A percentile compares a stretch with the other conserved stretches of the same genome.
Evolutionary conservation across 768 basidiomycete genomes (phyloP).

Genomic region (Cystobasidium tubakii): DNA sequence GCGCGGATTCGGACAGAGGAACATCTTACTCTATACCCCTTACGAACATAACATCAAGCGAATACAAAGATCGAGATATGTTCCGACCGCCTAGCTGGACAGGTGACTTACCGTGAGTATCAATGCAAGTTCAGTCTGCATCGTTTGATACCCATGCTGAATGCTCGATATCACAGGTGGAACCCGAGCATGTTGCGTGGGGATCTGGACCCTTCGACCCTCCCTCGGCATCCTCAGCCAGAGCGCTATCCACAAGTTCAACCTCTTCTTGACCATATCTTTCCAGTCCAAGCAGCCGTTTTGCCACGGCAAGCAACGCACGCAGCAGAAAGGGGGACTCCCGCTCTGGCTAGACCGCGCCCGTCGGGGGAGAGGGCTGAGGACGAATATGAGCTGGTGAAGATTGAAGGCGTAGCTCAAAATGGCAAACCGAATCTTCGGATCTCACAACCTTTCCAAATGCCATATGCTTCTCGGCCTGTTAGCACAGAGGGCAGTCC

Average conservation of each 20-base stretch:
- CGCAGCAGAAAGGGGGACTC: background rate
- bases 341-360: background rate
- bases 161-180: background rate
- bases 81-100: slow-evolving; percentile 29
- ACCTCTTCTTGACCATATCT: background rate
- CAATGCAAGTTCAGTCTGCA: background rate
- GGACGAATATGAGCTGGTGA: slow-evolving; percentile 18
- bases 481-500: background rate
- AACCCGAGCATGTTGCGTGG: slow-evolving; percentile 26
- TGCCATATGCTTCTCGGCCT: slow-evolving; percentile 5
- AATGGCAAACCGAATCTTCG: background rate
- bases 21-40: slow-evolving; percentile 22
- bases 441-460: slow-evolving; percentile 5
- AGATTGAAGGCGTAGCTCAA: background rate
- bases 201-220: slow-evolving; percentile 15
- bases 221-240: slow-evolving; percentile 18
- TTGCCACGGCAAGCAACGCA: background rate
- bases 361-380: background rate
- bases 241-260: background rate
- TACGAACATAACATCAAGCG: slow-evolving; percentile 28
- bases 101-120: slow-evolving; percentile 27
- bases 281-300: background rate
- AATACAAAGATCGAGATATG: slow-evolving; percentile 30
- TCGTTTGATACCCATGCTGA: background rate
- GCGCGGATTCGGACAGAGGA: slow-evolving; percentile 21